A percentile compares a stretch with the other conserved stretches of the same genome.
These are phyloP conservation scores for Fusarium poae DNA, from an alignment of 2,329 filamentous ascomycete genomes.

Conservation along the genomic window DNA sequence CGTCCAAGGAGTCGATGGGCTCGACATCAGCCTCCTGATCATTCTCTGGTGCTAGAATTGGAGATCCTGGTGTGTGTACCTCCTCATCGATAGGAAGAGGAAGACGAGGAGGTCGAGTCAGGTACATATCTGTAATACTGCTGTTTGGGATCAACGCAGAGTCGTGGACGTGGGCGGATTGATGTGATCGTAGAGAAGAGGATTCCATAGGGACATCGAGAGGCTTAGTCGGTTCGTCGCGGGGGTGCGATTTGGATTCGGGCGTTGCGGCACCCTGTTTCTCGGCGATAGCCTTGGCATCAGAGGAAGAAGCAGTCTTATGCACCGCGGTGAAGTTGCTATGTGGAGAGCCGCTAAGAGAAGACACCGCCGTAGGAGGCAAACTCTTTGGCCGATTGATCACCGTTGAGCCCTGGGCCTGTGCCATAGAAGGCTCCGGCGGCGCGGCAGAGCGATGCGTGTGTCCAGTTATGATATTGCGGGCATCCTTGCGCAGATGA, in stretches of 20 bases:
- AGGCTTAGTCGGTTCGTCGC: conserved; percentile 64
- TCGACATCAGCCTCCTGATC: conserved; percentile 65
- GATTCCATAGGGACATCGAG: conserved; percentile 67
- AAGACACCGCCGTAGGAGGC: conserved; percentile 64
- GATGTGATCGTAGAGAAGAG: conserved; percentile 55
- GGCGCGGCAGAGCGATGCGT: conserved; percentile 69
- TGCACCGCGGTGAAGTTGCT: conserved; percentile 52
- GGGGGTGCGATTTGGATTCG: conserved; percentile 33
- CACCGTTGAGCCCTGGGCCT: conserved; percentile 69
- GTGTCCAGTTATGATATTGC: conserved; percentile 68
- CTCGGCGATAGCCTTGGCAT: conserved; percentile 27
- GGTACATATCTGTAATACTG: conserved; percentile 74
- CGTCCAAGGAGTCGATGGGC: conserved; percentile 63
- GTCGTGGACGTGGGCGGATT: conserved; percentile 55
- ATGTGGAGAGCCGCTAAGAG: conserved; percentile 62
- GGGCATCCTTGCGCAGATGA: conserved; percentile 54
- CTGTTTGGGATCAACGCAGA: conserved; percentile 63
- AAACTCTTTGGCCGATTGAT: conserved; percentile 62
- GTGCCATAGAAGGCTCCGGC: conserved; percentile 72
- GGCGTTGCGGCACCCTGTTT: conserved; percentile 24
- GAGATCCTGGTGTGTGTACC: conserved; percentile 88
- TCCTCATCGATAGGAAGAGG: conserved; percentile 96
- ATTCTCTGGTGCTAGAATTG: conserved; percentile 82
- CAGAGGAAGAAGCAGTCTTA: conserved; percentile 43
- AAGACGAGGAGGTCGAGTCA: conserved; percentile 83